Evolutionary conservation across 1,284 basidiomycete genomes (phyloP), one percentile per base, ranked within the genome.

Genomic region (Fomitopsis palustris): DNA sequence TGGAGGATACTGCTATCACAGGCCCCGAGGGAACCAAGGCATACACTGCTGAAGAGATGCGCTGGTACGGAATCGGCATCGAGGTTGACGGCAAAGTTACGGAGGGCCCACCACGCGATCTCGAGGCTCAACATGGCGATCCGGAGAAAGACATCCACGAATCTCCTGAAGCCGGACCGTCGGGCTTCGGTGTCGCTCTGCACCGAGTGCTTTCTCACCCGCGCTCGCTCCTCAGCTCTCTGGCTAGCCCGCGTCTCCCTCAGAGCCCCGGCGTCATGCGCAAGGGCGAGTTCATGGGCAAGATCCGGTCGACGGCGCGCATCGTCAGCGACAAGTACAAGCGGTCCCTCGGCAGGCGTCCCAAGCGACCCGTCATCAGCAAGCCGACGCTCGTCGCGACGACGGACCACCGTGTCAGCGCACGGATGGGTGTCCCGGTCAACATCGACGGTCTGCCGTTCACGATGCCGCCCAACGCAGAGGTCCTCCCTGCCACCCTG

Each of bases 261-360:
- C 62, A 63, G 21, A 81, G 77, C 59, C 80, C 84, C 25, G 80
- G 78, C 10, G 76, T 86, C 41, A 85, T 89, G 78, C 84, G 78
- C 68, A 90, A 90, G 70, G 77, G 75, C 25, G 86, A 88, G 65
- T 90, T 90, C 67, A 65, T 90, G 54, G 77, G 78, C 21, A 81
- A 74, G 67, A 77, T 90, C 47, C 81, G 75, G 64, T 75, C 82
- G 51, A 86, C 86, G 8, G 83, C 86, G 37, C 78, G 88, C 58
- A 80, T 83, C 51, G 86, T 89, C 59, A 89, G 88, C 74, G 79
- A 84, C 65, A 83, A 75, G 66, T 84, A 81, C 62, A 72, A 35
- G 49, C 49, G 49, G 17, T 52, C 49, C 21, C 19, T 52, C 31
- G 33, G 49, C 49, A 78, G 79, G 38, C 81, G 81, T 7, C 73